Percentiles rank a stretch among this genome's conserved stretches.
phyloP scores from a whole-genome alignment of 176 grass and related monocot species.

The Chloris gayana region DNA sequence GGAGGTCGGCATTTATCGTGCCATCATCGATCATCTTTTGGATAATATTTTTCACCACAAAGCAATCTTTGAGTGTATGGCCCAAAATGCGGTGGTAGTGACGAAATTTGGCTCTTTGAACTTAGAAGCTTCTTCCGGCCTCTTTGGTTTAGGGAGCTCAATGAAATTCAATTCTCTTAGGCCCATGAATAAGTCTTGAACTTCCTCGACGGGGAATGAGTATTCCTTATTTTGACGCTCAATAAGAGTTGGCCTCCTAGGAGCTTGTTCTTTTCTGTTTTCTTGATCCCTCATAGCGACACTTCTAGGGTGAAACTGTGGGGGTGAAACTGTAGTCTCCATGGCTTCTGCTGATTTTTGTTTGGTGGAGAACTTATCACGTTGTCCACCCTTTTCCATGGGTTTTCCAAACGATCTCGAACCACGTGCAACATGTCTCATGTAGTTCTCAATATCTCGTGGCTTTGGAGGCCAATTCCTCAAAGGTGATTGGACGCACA shows the following conservation, averaged over 20 bases:
- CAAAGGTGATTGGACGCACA: background rate
- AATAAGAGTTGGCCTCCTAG: background rate
- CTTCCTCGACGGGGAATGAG: background rate
- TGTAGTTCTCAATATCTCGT: background rate
- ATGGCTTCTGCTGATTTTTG: background rate
- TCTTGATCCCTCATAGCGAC: background rate
- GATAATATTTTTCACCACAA: too few relatives aligned
- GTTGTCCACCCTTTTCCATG: background rate
- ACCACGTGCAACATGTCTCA: background rate
- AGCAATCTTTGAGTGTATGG: background rate
- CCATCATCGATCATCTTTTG: background rate
- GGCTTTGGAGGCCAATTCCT: background rate
- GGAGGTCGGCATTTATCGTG: too few relatives aligned
- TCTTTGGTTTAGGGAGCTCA: background rate
- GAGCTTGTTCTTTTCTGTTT: background rate
- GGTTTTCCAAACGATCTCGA: background rate
- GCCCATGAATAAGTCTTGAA: background rate
- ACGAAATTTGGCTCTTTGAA: background rate
- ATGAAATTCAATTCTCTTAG: background rate
- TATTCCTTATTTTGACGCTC: background rate
- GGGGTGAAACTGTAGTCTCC: background rate
- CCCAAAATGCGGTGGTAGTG: background rate
- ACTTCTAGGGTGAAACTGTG: too few relatives aligned
- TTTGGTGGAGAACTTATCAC: background rate
- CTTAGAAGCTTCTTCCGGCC: background rate